Base-by-base conservation (phyloP, 2,329 filamentous ascomycete genomes). In the Blastomyces parvus region DNA sequence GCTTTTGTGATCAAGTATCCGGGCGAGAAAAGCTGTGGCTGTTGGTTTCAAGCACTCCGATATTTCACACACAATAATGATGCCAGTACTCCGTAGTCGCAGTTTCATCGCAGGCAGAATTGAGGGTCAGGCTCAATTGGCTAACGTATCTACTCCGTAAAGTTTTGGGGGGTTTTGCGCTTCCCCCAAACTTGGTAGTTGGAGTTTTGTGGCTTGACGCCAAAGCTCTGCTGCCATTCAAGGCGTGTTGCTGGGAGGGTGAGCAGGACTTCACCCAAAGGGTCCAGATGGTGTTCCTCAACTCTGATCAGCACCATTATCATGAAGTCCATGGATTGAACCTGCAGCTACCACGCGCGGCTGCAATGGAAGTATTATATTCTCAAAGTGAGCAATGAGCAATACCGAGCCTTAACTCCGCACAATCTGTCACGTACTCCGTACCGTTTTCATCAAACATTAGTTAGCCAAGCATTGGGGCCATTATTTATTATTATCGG, bases 181-280 rank as follows among this genome's bases (percentile, higher is more conserved):
- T 22, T 44, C 30, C 14, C 57, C 38, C 57, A 59, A 59, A 46
- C 17, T 59, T 46, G 57, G 57, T 17, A 14, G 57, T 48, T 59
- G 57, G 57, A 33, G 57, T 40, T 7, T 59, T 57, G 30, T 57
- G 55, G 55, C 55, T 56, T 57, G n/a, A 57, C 33, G 36, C 55
- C 22, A 57, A 57, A 42, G 33, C 27, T 40, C 33, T 57, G n/a
- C 33, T 57, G n/a, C 36, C 19, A 11, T 13, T 38, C 36, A 40
- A 25, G 17, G 30, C 44, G n/a, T 48, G 33, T 13, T 46, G 56
- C 36, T 27, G 22, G 2, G 22, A 40, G 13, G n/a, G 17, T 44
- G 36, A 22, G 38, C 33, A 19, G 22, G 3, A 44, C 22, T 30
- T n/a, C 40, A 14, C 27, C 9, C 36, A 38, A 11, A 38, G 3